Base-by-base conservation (phyloP, 1,284 basidiomycete genomes). In the Agroathelia rolfsii region DNA sequence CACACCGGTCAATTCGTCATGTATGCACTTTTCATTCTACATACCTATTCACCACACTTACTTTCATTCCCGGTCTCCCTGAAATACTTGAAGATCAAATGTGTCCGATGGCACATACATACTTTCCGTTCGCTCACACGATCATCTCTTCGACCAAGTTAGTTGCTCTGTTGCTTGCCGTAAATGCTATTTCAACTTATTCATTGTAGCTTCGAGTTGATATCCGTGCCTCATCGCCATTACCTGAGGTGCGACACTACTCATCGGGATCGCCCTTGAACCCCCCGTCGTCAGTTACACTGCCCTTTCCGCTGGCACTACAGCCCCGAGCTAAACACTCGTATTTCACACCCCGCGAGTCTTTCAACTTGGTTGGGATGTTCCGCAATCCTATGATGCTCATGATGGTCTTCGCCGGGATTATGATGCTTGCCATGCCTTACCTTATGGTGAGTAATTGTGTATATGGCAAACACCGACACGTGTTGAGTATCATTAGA, bases 331-430 rank as follows among this genome's bases (percentile, higher is more conserved):
- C 59, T 30, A 71, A 63, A 47, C 64, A 76, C 47, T 59, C 53
- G 35, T 86, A 81, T 50, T 89, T 81, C 51, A 66, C 75, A 33
- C 74, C 79, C 14, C 66, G 55, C 11, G 68, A 83, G 49, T 70
- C 72, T n/a, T 84, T 89, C 63, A 82, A 86, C 53, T 45, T 88
- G 16, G 37, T 85, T 34, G 74, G 64, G 29, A 83, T 90, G 80
- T 62, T 92, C 48, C 76, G 81, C 46, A 88, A 73, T 50, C 87
- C 87, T 2, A 89, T 92, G 87, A 80, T 87, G 59, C 59, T 92
- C 38, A 72, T 90, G 60, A 84, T 87, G 79, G 60, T 79, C 12
- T 62, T 71, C 43, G 77, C 66, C 26, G 85, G 68, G 18, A 58
- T 61, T 20, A 72, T 89, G 70, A 72, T 86, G 56, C 56, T 85